A percentile compares a stretch with the other conserved stretches of the same genome.
These are phyloP conservation scores for Colletotrichum salicis DNA, from an alignment of 2,329 filamentous ascomycete genomes.

Conservation along the genomic window DNA sequence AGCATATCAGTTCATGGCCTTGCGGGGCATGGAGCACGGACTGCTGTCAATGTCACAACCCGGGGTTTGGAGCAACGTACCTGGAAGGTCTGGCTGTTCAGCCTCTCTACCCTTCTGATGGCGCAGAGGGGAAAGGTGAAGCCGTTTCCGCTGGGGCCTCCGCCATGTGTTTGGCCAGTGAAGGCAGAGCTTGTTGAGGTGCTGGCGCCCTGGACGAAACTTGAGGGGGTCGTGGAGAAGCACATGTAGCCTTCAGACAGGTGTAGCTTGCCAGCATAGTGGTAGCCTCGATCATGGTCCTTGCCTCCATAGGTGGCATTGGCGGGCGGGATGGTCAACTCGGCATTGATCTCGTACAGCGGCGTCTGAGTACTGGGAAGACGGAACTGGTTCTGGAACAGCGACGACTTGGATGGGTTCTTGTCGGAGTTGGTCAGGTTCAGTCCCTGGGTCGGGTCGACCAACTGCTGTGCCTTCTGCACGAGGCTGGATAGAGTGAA, in stretches of 20 bases:
- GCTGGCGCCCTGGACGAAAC: slow-evolving; percentile 84
- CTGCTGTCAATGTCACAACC: slow-evolving; percentile 8
- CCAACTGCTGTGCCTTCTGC: slow-evolving; percentile 94
- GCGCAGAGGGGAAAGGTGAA: slow-evolving; percentile 94
- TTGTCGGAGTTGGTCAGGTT: slow-evolving; percentile 78
- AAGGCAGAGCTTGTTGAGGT: slow-evolving; percentile 83
- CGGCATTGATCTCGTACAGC: slow-evolving; percentile 94
- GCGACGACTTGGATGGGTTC: slow-evolving; percentile 87
- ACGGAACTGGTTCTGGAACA: slow-evolving; percentile 97
- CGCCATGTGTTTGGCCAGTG: slow-evolving; percentile 92
- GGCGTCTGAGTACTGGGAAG: slow-evolving; percentile 92
- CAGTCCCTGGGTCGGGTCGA: slow-evolving; percentile 85
- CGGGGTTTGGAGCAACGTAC: slow-evolving; percentile 46
- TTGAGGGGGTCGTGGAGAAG: slow-evolving; percentile 93
- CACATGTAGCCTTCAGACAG: slow-evolving; percentile 94
- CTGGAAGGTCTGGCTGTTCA: slow-evolving; percentile 91
- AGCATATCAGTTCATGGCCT: slow-evolving; percentile 9
- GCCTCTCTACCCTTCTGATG: slow-evolving; percentile 88
- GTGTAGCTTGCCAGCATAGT: slow-evolving; percentile 92
- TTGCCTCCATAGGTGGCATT: slow-evolving; percentile 78
- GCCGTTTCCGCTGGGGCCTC: slow-evolving; percentile 92
- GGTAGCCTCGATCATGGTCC: slow-evolving; percentile 79
- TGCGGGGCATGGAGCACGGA: slow-evolving; percentile 17
- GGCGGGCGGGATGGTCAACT: slow-evolving; percentile 85
- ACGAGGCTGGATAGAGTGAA: slow-evolving; percentile 81